Percentiles rank a stretch among this genome's conserved stretches.
Evolutionary conservation across 2,329 filamentous ascomycete genomes (phyloP).

Genomic region (Penicillium verrucosum): DNA sequence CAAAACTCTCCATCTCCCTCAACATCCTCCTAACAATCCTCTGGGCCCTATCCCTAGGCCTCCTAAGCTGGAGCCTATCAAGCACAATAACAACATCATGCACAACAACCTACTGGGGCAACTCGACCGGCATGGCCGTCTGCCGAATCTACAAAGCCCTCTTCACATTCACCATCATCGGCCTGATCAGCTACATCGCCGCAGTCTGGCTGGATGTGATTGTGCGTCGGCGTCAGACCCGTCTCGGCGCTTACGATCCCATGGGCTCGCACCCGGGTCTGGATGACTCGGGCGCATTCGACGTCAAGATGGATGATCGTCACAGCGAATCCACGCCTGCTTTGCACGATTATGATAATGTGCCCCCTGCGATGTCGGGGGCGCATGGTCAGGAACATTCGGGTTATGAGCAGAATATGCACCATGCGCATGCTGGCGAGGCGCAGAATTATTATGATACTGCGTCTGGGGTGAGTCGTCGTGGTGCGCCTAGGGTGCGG

Average conservation of each 20-base stretch:
- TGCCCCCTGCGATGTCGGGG: conserved; percentile 6
- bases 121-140: conserved; percentile 53
- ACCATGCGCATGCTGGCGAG: conserved; percentile 27
- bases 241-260: conserved; percentile 49
- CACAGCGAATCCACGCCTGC: conserved; percentile 15
- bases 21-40: conserved; percentile 50
- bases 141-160: conserved; percentile 59
- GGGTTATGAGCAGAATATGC: conserved; percentile 9
- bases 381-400: background rate
- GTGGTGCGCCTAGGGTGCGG: conserved; percentile 17
- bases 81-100: conserved; percentile 54
- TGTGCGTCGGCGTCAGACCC: conserved; percentile 45
- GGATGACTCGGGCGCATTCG: conserved; percentile 28
- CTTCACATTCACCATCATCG: conserved; percentile 55
- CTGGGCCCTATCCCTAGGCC: conserved; percentile 52
- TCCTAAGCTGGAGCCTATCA: conserved; percentile 55
- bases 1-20: conserved; percentile 49
- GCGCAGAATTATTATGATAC: conserved; percentile 30
- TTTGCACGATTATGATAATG: conserved; percentile 11
- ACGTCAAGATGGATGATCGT: conserved; percentile 36
- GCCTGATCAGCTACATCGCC: conserved; percentile 46
- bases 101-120: conserved; percentile 51
- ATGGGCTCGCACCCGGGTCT: conserved; percentile 36
- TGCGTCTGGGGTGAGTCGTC: conserved; percentile 19
- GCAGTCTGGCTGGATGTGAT: conserved; percentile 51